Evolutionary conservation across 176 grass and related monocot genomes (phyloP), one percentile per base, ranked within the genome.

Genomic region (Calamus simplicifolius): DNA sequence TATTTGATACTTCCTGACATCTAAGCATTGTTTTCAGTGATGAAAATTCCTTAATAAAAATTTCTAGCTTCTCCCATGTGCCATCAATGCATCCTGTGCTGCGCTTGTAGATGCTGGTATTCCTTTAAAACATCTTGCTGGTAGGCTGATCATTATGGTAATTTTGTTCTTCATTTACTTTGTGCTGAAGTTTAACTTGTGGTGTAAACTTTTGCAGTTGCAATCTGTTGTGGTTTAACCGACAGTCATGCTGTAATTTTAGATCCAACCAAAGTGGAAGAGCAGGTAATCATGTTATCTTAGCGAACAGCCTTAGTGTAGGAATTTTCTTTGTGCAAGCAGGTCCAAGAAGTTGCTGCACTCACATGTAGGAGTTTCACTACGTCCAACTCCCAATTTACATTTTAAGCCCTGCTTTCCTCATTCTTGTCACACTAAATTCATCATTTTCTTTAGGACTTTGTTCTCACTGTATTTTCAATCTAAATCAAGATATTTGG

Each of bases 11-110:
- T 35, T 35, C 30, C 30, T 35, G 5, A 7, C 30, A 35, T 35
- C 6, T 35, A 35, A 35, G 1, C 7, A 35, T 35, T 35, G 30
- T 35, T 35, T 7, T 6, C 30, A 35, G 6, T 56, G 4, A 63
- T 28, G 50, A 51, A 17, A 48, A 62, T 35, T 77, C 64, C 86
- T 90, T 96, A 56, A 96, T 83, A 49, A 61, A 30, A 51, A 61
- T 19, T 49, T 19, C 4, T 82, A 97, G 87, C 81, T 97, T 80
- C 73, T 97, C 66, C 87, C 87, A 75, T 97, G 87, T 49, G 84
- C 87, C 67, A 91, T 88, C 69, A 97, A 91, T 82, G 92, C 87
- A 69, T 91, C 66, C 7, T 91, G 84, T 54, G 87, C 80, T 48
- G 92, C 92, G 54, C 87, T 90, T 77, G 60, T 73, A 62, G 82